phyloP scores from a whole-genome alignment of 139 green algal species.

The Deuterostichococcus epilithicus region DNA sequence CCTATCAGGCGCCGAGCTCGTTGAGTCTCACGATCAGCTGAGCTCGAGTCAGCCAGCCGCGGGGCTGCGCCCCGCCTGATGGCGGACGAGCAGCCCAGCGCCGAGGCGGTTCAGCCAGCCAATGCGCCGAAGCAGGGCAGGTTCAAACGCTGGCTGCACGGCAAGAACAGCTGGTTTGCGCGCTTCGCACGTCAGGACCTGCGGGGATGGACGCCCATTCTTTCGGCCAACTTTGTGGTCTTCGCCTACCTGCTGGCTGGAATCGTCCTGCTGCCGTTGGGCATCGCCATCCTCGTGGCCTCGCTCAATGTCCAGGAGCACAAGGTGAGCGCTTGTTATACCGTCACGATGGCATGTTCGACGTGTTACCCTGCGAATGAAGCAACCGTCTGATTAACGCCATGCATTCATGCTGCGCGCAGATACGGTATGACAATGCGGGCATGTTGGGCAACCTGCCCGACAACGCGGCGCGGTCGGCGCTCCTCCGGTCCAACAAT shows the following conservation, averaged over 20 bases:
- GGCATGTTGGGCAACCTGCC: constrained; percentile 6
- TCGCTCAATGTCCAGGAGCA: constrained; percentile 35
- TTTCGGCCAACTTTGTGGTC: constrained; percentile 27
- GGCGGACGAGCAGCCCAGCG: neutral
- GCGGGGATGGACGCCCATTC: constrained; percentile 32
- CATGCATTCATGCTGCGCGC: neutral
- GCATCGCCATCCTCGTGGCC: constrained; percentile 40
- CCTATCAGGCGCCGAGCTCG: no score
- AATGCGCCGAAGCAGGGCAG: neutral
- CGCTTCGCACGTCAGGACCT: constrained; percentile 39
- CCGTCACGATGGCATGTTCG: no score
- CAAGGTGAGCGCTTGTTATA: constrained; percentile 10
- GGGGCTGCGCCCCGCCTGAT: neutral
- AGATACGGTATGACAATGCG: constrained; percentile 28
- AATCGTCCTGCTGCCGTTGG: constrained; percentile 34
- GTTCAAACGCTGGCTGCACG: neutral
- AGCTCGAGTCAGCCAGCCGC: neutral
- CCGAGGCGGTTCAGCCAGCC: neutral
- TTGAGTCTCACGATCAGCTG: no score
- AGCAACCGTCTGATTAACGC: no score
- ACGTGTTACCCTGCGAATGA: no score
- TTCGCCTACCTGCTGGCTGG: constrained; percentile 27
- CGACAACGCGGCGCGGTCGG: neutral
- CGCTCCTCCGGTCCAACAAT: constrained; percentile 5
- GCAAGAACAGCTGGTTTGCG: constrained; percentile 3